These are phyloP conservation scores for Diophrys appendiculata DNA, from an alignment of 73 alveolate genomes.

Conservation along the genomic window DNA sequence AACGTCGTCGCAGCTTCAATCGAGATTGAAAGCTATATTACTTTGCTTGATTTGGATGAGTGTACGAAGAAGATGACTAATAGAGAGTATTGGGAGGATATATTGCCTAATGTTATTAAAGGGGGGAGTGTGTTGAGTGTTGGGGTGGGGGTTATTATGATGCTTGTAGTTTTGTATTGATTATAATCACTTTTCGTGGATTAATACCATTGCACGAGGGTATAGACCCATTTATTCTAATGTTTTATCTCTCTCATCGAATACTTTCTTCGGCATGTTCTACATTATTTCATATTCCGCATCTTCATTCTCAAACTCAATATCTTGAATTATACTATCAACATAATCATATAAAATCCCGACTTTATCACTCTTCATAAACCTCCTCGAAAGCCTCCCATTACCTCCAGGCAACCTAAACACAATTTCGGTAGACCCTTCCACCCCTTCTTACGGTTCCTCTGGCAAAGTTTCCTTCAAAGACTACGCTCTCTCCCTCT, in stretches of 20 bases:
- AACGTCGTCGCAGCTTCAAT: neutral
- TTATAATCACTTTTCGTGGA: too few relatives aligned
- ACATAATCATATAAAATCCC: neutral
- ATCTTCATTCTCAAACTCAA: neutral
- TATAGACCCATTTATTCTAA: too few relatives aligned
- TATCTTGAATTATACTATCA: neutral
- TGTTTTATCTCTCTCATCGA: too few relatives aligned
- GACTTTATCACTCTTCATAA: neutral
- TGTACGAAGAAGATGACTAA: neutral
- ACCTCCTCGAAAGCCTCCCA: neutral
- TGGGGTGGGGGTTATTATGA: too few relatives aligned
- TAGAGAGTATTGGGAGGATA: neutral
- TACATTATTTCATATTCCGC: slow-evolving; percentile 1
- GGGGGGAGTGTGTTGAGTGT: too few relatives aligned
- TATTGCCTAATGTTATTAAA: neutral
- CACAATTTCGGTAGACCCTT: neutral
- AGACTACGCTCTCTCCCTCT: neutral
- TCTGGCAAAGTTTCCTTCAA: neutral
- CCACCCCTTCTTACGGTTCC: neutral
- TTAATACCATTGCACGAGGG: too few relatives aligned
- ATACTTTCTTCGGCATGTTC: too few relatives aligned
- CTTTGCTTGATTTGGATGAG: neutral
- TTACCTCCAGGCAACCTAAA: neutral
- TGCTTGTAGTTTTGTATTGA: too few relatives aligned
- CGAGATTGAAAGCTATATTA: neutral